Evolutionary conservation across 495 filamentous ascomycete species (phyloP).

Genomic region (Aspergillus wentii): DNA sequence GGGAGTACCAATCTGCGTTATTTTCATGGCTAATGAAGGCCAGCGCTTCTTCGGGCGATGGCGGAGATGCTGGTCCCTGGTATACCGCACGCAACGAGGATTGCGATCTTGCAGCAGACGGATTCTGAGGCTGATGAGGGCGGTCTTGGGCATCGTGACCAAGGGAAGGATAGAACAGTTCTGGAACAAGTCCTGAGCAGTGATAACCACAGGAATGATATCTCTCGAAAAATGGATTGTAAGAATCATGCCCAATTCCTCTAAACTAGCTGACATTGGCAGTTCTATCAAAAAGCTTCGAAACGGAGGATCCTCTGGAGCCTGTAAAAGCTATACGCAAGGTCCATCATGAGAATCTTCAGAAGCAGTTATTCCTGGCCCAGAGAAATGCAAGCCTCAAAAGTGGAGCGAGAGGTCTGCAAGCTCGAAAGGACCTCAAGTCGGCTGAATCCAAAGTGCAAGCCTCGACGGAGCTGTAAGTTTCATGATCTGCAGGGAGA

Average conservation of each 20-base stretch:
- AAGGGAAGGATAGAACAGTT: conserved; percentile 35
- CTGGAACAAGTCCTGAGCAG: conserved; percentile 64
- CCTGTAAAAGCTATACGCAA: conserved; percentile 55
- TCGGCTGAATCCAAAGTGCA: conserved; percentile 59
- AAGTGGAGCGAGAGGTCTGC: conserved; percentile 66
- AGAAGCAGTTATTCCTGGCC: conserved; percentile 57
- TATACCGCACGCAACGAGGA: conserved; percentile 61
- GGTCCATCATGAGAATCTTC: conserved; percentile 53
- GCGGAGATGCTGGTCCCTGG: conserved; percentile 75
- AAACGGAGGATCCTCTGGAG: conserved; percentile 46
- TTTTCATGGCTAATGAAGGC: background rate
- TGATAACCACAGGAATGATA: conserved; percentile 55
- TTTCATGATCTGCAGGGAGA: background rate
- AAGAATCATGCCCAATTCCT: conserved; percentile 10
- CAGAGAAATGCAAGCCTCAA: conserved; percentile 67
- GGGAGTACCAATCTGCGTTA: too few species aligned
- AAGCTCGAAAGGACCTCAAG: conserved; percentile 65
- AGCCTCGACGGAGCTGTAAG: conserved; percentile 48
- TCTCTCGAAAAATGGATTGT: conserved; percentile 54
- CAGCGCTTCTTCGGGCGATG: conserved; percentile 68
- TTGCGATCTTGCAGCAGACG: conserved; percentile 72
- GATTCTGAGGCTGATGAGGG: conserved; percentile 23
- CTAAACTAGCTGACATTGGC: background rate
- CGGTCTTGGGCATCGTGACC: conserved; percentile 4
- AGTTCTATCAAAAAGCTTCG: conserved; percentile 42